Evolutionary conservation across 345 rosid genomes (phyloP).

Genomic region (Gossypium bickii): DNA sequence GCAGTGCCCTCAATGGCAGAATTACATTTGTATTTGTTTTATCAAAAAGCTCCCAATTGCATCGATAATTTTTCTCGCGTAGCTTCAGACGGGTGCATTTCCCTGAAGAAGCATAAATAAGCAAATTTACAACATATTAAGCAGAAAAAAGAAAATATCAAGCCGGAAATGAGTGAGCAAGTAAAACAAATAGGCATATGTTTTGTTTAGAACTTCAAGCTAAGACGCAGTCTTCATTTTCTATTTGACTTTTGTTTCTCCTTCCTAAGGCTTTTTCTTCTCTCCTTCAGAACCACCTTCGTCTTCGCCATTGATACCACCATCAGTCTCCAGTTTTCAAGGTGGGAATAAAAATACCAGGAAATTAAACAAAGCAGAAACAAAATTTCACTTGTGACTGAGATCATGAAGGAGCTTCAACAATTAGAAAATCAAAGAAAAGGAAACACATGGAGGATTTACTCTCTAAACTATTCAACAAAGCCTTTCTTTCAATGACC

Average conservation of each 20-base stretch:
- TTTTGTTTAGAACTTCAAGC: constrained; percentile 79
- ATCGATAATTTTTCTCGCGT: constrained; percentile 64
- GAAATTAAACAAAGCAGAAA: not conserved
- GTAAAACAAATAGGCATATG: constrained; percentile 44
- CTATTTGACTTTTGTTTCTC: constrained; percentile 66
- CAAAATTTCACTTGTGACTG: constrained; percentile 13
- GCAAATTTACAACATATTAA: not conserved
- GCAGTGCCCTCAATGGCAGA: constrained; percentile 77
- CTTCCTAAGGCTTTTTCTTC: constrained; percentile 34
- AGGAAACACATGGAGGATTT: no score
- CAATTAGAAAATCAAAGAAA: no score
- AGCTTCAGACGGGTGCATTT: constrained; percentile 74
- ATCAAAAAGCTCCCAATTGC: constrained; percentile 70
- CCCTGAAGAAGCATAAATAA: constrained; percentile 35
- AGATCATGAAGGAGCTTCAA: constrained; percentile 3
- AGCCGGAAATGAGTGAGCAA: not conserved
- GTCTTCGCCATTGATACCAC: not conserved
- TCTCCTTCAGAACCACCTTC: constrained; percentile 45
- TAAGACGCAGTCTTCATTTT: constrained; percentile 98
- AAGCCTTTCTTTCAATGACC: no score
- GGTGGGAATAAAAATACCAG: not conserved
- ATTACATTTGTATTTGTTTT: constrained; percentile 99
- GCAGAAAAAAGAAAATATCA: not conserved
- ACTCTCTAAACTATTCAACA: no score
- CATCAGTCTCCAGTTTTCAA: constrained; percentile 42